Evolutionary conservation across 2,329 filamentous ascomycete genomes (phyloP).

Genomic region (Dendrostoma leiphaemia): DNA sequence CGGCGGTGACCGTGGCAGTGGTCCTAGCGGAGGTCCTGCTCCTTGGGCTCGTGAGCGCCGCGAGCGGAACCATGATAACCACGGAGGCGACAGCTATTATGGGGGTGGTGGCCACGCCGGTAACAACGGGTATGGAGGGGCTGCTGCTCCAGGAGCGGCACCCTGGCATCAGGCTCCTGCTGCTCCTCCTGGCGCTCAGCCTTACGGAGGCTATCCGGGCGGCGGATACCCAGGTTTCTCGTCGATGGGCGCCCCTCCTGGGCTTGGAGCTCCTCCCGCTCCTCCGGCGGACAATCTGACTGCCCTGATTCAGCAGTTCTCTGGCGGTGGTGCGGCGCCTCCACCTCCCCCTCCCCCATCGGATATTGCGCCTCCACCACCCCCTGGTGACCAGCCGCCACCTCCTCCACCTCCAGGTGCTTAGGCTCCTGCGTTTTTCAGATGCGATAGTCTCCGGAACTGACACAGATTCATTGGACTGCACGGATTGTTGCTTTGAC

Average conservation of each 20-base stretch:
- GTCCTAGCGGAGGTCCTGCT: conserved; percentile 46
- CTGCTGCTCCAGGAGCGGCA: conserved; percentile 37
- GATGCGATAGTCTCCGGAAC: conserved; percentile 17
- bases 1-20: conserved; percentile 32
- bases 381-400: conserved; percentile 34
- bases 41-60: conserved; percentile 62
- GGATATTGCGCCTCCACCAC: conserved; percentile 34
- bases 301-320: conserved; percentile 65
- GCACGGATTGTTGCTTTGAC: background rate
- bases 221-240: conserved; percentile 27
- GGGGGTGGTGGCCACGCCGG: conserved; percentile 45
- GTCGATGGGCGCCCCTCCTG: conserved; percentile 37
- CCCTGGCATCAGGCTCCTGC: conserved; percentile 54
- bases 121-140: conserved; percentile 30
- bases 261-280: conserved; percentile 45
- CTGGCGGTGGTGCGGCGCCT: conserved; percentile 24
- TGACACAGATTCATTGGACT: conserved; percentile 23
- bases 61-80: conserved; percentile 46
- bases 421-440: conserved; percentile 15
- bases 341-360: conserved; percentile 28
- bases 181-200: conserved; percentile 15
- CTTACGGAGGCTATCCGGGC: conserved; percentile 58
- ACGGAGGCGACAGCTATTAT: conserved; percentile 43
- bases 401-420: conserved; percentile 32
- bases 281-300: conserved; percentile 54